phyloP scores from a whole-genome alignment of 345 rosid genomes.

The Linum tenue region DNA sequence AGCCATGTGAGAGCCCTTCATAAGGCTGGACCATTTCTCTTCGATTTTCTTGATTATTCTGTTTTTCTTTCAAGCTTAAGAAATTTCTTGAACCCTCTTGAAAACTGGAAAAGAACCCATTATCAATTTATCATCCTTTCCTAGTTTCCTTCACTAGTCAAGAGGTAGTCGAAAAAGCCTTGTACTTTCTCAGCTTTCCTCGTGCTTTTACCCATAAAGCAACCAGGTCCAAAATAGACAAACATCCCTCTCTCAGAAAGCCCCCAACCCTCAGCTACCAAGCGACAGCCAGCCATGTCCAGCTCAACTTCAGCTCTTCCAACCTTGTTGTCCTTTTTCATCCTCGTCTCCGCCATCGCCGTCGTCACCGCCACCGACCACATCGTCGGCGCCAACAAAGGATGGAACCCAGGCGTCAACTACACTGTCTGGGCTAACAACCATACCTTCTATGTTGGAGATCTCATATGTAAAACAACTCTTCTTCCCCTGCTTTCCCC shows the following conservation, averaged over 20 bases:
- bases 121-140: neutral
- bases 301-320: conserved; percentile 6
- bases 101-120: neutral
- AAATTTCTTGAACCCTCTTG: neutral
- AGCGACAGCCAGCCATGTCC: too few species aligned
- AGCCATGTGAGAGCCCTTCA: too few species aligned
- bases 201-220: neutral
- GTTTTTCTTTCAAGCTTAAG: neutral
- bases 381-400: conserved; percentile 70
- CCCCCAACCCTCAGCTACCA: too few species aligned
- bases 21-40: neutral
- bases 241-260: too few species aligned
- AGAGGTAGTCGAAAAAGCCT: too few species aligned
- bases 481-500: conserved; percentile 1
- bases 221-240: neutral
- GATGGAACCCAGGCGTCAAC: conserved; percentile 71
- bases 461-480: conserved; percentile 47
- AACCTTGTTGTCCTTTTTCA: conserved; percentile 8
- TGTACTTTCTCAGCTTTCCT: too few species aligned
- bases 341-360: conserved; percentile 22
- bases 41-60: too few species aligned
- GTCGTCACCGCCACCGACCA: conserved; percentile 53
- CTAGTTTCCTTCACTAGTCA: neutral
- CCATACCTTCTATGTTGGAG: conserved; percentile 61
- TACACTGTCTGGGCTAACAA: conserved; percentile 69